These are phyloP conservation scores for Vigna nakashimae DNA, from an alignment of 306 rosid genomes.

Conservation along the genomic window DNA sequence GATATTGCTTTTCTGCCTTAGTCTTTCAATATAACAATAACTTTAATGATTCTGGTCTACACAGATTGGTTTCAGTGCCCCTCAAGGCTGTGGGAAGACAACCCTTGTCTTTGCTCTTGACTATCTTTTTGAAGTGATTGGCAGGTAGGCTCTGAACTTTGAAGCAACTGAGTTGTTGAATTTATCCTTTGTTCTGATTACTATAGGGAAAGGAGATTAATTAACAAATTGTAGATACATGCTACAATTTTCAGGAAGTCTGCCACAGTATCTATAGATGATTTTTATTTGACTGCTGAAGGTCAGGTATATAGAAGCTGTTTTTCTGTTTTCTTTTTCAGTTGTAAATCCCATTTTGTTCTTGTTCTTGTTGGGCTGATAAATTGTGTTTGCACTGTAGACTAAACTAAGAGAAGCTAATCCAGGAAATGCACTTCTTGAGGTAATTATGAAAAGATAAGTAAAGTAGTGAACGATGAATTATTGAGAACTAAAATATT, in stretches of 20 bases:
- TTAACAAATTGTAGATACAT: conserved; percentile 42
- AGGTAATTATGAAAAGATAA: conserved; percentile 59
- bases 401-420: conserved; percentile 76
- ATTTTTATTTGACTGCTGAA: conserved; percentile 88
- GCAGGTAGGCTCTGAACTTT: conserved; percentile 56
- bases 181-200: conserved; percentile 38
- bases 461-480: conserved; percentile 1
- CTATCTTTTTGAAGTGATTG: conserved; percentile 68
- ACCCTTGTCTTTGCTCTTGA: conserved; percentile 94
- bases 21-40: background rate
- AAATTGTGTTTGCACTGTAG: conserved; percentile 54
- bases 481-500: conserved; percentile 23
- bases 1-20: background rate
- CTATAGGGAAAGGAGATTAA: background rate
- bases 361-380: conserved; percentile 40
- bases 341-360: conserved; percentile 8
- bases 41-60: conserved; percentile 33
- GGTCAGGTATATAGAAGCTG: conserved; percentile 66
- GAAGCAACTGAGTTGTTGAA: conserved; percentile 11
- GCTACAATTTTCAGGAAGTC: conserved; percentile 73
- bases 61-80: conserved; percentile 98
- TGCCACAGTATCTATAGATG: conserved; percentile 88
- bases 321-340: conserved; percentile 15
- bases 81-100: conserved; percentile 99
- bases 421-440: conserved; percentile 86